These are phyloP conservation scores for Hypomyces rosellus DNA, from an alignment of 2,329 filamentous ascomycete genomes.

Conservation along the genomic window DNA sequence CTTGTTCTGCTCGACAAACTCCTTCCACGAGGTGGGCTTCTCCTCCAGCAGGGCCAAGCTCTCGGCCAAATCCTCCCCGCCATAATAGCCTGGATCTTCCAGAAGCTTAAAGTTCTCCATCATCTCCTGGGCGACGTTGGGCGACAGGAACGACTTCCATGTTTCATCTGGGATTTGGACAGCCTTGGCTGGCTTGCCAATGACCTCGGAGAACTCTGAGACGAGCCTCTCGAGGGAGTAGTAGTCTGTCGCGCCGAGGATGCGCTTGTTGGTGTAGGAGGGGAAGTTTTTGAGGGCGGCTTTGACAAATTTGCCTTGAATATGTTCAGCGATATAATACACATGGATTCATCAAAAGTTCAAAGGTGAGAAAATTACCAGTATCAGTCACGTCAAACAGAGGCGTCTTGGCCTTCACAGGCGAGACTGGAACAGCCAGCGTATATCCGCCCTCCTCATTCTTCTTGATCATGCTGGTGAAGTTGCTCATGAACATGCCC, in stretches of 20 bases:
- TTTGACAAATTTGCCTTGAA: constrained; percentile 29
- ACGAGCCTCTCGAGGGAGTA: constrained; percentile 26
- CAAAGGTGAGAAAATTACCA: constrained; percentile 27
- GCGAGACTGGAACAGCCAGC: constrained; percentile 22
- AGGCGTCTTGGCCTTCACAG: constrained; percentile 29
- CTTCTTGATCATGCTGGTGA: constrained; percentile 22
- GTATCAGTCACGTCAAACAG: constrained; percentile 35
- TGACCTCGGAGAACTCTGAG: constrained; percentile 28
- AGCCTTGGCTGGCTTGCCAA: constrained; percentile 26
- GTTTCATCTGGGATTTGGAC: constrained; percentile 25
- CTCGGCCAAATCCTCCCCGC: constrained; percentile 25
- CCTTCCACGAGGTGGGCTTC: constrained; percentile 32
- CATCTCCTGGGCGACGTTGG: constrained; percentile 27
- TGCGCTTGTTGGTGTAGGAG: constrained; percentile 22
- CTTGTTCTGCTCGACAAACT: constrained; percentile 28
- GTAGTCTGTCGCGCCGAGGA: constrained; percentile 33
- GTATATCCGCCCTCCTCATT: constrained; percentile 24
- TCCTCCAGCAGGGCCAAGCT: constrained; percentile 28
- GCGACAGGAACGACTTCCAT: constrained; percentile 30
- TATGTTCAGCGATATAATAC: background rate
- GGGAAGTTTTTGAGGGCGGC: constrained; percentile 27
- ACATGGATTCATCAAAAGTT: background rate
- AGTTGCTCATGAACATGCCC: constrained; percentile 50
- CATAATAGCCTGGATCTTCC: constrained; percentile 37
- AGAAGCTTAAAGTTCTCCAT: constrained; percentile 38